Evolutionary conservation across 2,329 filamentous ascomycete genomes (phyloP).

Genomic region (Exserohilum rostratum): DNA sequence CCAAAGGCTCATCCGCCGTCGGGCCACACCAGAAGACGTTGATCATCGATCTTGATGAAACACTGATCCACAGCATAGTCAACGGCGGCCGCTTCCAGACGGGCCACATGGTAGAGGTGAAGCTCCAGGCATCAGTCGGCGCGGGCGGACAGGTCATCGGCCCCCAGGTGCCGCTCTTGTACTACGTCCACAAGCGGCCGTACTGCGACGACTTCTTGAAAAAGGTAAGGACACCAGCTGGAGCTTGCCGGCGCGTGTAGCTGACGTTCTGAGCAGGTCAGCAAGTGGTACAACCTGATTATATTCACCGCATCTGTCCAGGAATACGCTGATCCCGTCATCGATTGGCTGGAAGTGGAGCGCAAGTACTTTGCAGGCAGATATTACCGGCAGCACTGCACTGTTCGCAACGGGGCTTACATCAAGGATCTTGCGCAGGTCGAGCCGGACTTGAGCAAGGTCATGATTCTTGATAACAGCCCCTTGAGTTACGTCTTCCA

Average conservation of each 20-base stretch:
- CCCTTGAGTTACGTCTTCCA: constrained; percentile 98
- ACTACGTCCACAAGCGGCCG: constrained; percentile 98
- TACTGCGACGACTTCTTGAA: constrained; percentile 96
- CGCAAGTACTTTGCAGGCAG: constrained; percentile 93
- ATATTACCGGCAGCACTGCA: constrained; percentile 97
- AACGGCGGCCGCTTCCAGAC: constrained; percentile 95
- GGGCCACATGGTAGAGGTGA: constrained; percentile 98
- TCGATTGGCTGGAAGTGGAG: constrained; percentile 97
- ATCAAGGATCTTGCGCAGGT: constrained; percentile 98
- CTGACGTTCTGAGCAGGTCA: constrained; percentile 63
- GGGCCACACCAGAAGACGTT: constrained; percentile 77
- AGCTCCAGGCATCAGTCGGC: constrained; percentile 74
- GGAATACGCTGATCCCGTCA: constrained; percentile 97
- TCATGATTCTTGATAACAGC: constrained; percentile 99
- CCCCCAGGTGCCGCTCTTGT: constrained; percentile 93
- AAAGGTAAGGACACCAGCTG: constrained; percentile 60
- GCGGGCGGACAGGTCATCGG: constrained; percentile 71
- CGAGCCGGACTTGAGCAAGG: constrained; percentile 94
- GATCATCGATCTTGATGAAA: constrained; percentile 95
- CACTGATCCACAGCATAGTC: constrained; percentile 95
- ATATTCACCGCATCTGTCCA: constrained; percentile 97
- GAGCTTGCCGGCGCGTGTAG: constrained; percentile 3
- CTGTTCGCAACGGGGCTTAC: constrained; percentile 91
- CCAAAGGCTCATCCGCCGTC: constrained; percentile 40
- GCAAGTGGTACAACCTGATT: constrained; percentile 98